Evolutionary conservation across 2,329 filamentous ascomycete species (phyloP).

Genomic region (Aspergillus glaucus): DNA sequence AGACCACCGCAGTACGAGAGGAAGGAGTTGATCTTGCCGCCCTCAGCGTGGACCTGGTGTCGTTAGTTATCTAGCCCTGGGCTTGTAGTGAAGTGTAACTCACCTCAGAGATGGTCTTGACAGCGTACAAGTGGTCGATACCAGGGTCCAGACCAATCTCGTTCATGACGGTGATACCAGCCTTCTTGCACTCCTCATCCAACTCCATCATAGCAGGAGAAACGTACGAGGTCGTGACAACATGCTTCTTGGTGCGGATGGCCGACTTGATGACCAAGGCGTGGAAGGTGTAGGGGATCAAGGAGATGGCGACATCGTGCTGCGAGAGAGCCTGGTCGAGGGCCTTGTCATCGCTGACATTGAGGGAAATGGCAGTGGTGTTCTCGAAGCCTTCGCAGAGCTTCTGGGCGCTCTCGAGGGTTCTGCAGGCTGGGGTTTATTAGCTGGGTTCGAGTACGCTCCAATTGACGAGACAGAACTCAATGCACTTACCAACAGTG

Average conservation of each 20-base stretch:
- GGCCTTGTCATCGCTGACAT: constrained; percentile 69
- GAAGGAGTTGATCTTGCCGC: constrained; percentile 49
- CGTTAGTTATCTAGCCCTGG: no score
- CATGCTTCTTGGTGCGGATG: constrained; percentile 89
- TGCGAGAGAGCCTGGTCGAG: constrained; percentile 76
- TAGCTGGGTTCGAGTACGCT: not conserved
- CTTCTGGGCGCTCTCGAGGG: constrained; percentile 67
- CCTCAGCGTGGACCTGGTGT: constrained; percentile 69
- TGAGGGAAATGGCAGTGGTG: constrained; percentile 71
- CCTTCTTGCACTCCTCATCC: constrained; percentile 73
- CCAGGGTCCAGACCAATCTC: constrained; percentile 66
- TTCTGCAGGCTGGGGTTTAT: constrained; percentile 64
- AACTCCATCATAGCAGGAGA: constrained; percentile 89
- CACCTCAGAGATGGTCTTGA: constrained; percentile 66
- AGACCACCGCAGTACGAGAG: constrained; percentile 79
- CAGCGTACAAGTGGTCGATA: constrained; percentile 59
- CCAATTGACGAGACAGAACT: not conserved
- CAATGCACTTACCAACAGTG: constrained; percentile 53
- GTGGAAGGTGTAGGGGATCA: constrained; percentile 92
- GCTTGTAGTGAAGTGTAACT: not conserved
- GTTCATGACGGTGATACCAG: constrained; percentile 95
- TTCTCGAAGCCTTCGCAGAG: constrained; percentile 67
- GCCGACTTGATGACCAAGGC: constrained; percentile 85
- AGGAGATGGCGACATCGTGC: constrained; percentile 68
- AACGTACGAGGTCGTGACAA: constrained; percentile 91